Percentiles rank a stretch among this genome's conserved stretches.
These are phyloP conservation scores for Pisolithus orientalis DNA, from an alignment of 768 basidiomycete genomes.

Conservation along the genomic window DNA sequence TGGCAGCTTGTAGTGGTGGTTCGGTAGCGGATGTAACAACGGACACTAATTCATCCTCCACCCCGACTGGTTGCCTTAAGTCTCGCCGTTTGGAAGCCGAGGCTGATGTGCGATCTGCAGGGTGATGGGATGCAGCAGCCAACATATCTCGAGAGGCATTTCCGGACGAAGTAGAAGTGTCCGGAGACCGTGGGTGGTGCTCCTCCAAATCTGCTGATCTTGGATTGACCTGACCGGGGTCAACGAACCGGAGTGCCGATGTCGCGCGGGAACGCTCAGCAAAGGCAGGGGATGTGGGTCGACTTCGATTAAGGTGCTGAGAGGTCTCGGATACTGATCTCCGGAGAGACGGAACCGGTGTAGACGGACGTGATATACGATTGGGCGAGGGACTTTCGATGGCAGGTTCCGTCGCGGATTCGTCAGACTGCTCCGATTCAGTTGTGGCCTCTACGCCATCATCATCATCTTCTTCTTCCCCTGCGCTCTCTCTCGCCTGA, in stretches of 20 bases:
- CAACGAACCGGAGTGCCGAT: constrained; percentile 36
- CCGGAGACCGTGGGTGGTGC: constrained; percentile 43
- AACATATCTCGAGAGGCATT: background rate
- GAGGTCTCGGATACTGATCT: background rate
- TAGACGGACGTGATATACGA: background rate
- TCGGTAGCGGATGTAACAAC: background rate
- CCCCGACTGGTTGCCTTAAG: background rate
- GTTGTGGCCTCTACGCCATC: background rate
- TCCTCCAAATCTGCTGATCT: constrained; percentile 66
- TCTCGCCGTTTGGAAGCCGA: background rate
- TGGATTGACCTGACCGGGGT: constrained; percentile 52
- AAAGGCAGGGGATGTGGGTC: background rate
- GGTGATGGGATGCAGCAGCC: background rate
- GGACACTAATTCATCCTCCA: background rate
- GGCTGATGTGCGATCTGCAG: background rate
- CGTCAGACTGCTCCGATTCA: background rate
- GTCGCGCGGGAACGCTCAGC: constrained; percentile 4
- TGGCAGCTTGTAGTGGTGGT: background rate
- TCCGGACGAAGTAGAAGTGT: constrained; percentile 14
- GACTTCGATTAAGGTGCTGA: background rate
- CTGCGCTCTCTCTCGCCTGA: constrained; percentile 39
- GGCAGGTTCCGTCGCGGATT: constrained; percentile 15
- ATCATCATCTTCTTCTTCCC: constrained; percentile 7
- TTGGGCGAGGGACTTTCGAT: background rate
- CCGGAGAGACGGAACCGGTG: background rate